Evolutionary conservation across 2,329 filamentous ascomycete species (phyloP), one percentile per base, ranked within the genome.

Genomic region (Waltergamsia citrina): DNA sequence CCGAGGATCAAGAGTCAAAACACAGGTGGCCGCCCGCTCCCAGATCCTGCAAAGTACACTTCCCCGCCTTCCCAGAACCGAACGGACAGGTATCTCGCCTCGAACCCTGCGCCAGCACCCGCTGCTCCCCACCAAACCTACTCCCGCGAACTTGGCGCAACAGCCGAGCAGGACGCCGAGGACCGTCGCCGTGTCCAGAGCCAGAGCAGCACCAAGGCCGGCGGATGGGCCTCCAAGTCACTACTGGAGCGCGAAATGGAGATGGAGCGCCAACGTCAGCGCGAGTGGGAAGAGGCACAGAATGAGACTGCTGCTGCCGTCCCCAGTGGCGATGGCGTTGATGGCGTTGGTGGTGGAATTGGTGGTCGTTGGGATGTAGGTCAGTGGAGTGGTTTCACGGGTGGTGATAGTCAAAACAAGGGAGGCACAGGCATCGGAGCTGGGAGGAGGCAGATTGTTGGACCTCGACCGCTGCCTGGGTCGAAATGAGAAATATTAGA

Each of bases 171-270:
- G 29, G 71, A 78, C 36, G 65, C 60, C 11, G 76, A 82, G 46
- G 74, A 80, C 49, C 67, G 71, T 17, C 68, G 74, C 4, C 74
- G 78, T 10, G 56, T 60, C 2, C 67, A 72, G 34, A 65, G 71
- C 9, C 77, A 81, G 48, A 56, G 60, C 32, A 68, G 72, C 51
- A 80, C 76, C 15, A 77, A 76, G 51, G 71, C 75, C 2, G 70
- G 63, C 19, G 75, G 73, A 0, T 76, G 70, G 71, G 76, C 76
- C 2, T 69, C 69, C 42, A 83, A 81, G 60, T 82, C 78, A 1
- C 65, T 87, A 8, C 69, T 87, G 2, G 83, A 87, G 57, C 74
- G 80, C 19, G 83, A 88, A 56, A 86, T 87, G 80, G 82, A 88
- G 53, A 66, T 81, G 51, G 83, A 88, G 56, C 68, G 83, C 7